Conservation (phyloP, 2,329 filamentous ascomycete genomes). For the Grosmannia penicillata region DNA sequence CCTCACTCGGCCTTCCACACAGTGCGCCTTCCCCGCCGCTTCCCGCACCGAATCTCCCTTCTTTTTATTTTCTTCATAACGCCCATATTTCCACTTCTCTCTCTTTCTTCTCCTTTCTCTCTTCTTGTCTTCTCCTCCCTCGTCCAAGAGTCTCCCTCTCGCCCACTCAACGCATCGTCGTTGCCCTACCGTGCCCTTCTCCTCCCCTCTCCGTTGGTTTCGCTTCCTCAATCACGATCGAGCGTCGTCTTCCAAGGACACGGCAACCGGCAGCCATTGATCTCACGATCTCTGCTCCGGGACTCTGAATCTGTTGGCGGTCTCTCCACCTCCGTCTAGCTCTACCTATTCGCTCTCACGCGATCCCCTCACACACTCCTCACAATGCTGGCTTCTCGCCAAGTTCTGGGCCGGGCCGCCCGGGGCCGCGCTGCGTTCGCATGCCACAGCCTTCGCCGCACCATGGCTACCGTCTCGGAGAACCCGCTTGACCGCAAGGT, state of each 20-base stretch:
- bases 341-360: neutral
- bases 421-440: slow-evolving; percentile 42
- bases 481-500: slow-evolving; percentile 80
- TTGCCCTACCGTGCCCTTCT: neutral
- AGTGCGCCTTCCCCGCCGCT: slow-evolving; percentile 3
- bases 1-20: too few species aligned
- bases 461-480: slow-evolving; percentile 75
- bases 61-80: slow-evolving; percentile 5
- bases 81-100: slow-evolving; percentile 6
- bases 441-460: slow-evolving; percentile 48
- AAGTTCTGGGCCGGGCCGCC: slow-evolving; percentile 50
- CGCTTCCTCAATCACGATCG: too few species aligned
- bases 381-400: slow-evolving; percentile 54
- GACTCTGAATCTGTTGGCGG: neutral
- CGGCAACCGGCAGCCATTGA: neutral
- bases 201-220: neutral
- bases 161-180: too few species aligned
- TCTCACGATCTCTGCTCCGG: neutral
- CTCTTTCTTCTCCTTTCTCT: slow-evolving; percentile 4
- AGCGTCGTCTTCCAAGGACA: neutral
- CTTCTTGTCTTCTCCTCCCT: neutral
- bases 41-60: slow-evolving; percentile 6
- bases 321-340: neutral
- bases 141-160: too few species aligned
- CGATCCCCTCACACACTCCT: slow-evolving; percentile 17